Percentiles rank a stretch among this genome's conserved stretches.
These are phyloP conservation scores for Blastobotrys terrestris DNA, from an alignment of 805 yeast species.

Conservation along the genomic window DNA sequence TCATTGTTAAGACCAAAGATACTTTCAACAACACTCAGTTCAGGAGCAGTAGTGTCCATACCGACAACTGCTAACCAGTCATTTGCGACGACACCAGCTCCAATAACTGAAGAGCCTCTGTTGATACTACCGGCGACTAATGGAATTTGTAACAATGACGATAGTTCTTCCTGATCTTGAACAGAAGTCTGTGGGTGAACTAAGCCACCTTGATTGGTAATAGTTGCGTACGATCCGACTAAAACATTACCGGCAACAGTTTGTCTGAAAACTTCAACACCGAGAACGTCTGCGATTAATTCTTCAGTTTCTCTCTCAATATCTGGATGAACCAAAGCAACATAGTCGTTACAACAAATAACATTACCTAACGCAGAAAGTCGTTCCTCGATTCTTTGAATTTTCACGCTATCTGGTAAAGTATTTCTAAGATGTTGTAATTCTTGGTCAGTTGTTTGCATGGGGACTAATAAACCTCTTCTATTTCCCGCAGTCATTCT, in stretches of 20 bases:
- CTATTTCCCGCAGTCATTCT: slow-evolving; percentile 98
- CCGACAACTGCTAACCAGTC: slow-evolving; percentile 98
- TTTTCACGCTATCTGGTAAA: slow-evolving; percentile 89
- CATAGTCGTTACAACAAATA: slow-evolving; percentile 97
- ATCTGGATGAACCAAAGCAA: slow-evolving; percentile 98
- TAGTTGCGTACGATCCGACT: slow-evolving; percentile 92
- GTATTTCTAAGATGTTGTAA: slow-evolving; percentile 95
- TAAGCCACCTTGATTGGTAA: slow-evolving; percentile 95
- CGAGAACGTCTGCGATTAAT: slow-evolving; percentile 93
- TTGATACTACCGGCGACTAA: slow-evolving; percentile 97
- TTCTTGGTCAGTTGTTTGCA: slow-evolving; percentile 97
- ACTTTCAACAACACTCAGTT: slow-evolving; percentile 91
- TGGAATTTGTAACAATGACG: slow-evolving; percentile 93
- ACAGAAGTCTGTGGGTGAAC: slow-evolving; percentile 97
- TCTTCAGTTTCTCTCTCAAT: slow-evolving; percentile 99
- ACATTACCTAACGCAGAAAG: slow-evolving; percentile 96
- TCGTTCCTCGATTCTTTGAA: slow-evolving; percentile 97
- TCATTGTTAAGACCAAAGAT: slow-evolving; percentile 54
- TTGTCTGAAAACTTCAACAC: slow-evolving; percentile 98
- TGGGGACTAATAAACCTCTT: slow-evolving; percentile 93
- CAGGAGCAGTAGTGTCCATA: slow-evolving; percentile 97
- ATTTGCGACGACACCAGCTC: slow-evolving; percentile 98
- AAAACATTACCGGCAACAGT: slow-evolving; percentile 97
- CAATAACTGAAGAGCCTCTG: slow-evolving; percentile 95
- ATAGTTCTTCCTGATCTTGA: slow-evolving; percentile 97